Evolutionary conservation across 495 filamentous ascomycete genomes (phyloP).

Genomic region (Viridothelium virens): DNA sequence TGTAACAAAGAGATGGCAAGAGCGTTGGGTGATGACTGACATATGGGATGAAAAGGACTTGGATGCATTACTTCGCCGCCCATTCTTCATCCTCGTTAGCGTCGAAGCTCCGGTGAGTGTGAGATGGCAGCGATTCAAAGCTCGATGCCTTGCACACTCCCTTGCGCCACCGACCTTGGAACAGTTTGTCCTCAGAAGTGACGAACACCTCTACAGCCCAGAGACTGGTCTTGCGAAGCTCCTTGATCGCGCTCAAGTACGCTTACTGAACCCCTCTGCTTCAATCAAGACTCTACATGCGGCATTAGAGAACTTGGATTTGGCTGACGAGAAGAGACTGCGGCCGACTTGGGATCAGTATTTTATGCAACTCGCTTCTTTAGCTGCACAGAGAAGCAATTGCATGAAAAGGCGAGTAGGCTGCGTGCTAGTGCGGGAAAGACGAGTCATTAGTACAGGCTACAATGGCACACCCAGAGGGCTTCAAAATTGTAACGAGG

Average conservation of each 20-base stretch:
- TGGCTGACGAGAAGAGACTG: slow-evolving; percentile 69
- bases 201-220: slow-evolving; percentile 66
- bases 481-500: slow-evolving; percentile 82
- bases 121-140: slow-evolving; percentile 67
- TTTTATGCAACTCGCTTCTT: slow-evolving; percentile 90
- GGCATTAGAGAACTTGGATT: slow-evolving; percentile 59
- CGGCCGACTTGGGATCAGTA: slow-evolving; percentile 96
- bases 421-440: slow-evolving; percentile 84
- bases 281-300: slow-evolving; percentile 60
- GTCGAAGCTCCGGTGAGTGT: slow-evolving; percentile 81
- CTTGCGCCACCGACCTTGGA: slow-evolving; percentile 55
- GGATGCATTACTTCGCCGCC: slow-evolving; percentile 65
- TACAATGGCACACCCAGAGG: slow-evolving; percentile 93
- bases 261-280: slow-evolving; percentile 74
- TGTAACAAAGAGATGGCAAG: slow-evolving; percentile 76
- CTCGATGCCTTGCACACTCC: slow-evolving; percentile 41
- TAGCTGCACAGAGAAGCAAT: slow-evolving; percentile 85
- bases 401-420: slow-evolving; percentile 98
- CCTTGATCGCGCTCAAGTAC: slow-evolving; percentile 69
- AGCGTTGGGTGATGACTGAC: slow-evolving; percentile 74
- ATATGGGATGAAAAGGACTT: slow-evolving; percentile 60
- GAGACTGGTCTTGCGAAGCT: slow-evolving; percentile 58
- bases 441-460: slow-evolving; percentile 86
- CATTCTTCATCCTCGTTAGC: slow-evolving; percentile 87
- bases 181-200: slow-evolving; percentile 67